phyloP scores from a whole-genome alignment of 2,329 filamentous ascomycete genomes.

The Pseudocercospora vitis region DNA sequence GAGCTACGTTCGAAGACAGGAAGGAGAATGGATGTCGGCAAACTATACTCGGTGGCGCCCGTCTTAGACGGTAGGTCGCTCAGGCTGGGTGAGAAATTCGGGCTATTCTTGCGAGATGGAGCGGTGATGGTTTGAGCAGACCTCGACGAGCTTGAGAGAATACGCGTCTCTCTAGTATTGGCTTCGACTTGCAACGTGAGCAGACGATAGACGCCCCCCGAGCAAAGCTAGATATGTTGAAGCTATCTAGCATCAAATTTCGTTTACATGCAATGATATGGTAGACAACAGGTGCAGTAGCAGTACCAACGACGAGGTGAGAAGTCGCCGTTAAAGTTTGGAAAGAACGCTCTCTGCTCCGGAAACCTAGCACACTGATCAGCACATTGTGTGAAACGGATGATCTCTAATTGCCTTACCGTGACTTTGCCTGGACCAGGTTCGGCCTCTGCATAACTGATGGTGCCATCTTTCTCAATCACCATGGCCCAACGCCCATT shows the following conservation, averaged over 20 bases:
- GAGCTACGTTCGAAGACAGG: neutral
- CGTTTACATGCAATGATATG: no score
- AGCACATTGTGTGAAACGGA: neutral
- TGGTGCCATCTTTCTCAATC: slow-evolving; percentile 75
- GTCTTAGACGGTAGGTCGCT: neutral
- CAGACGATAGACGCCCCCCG: no score
- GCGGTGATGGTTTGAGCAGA: no score
- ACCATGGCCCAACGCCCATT: slow-evolving; percentile 78
- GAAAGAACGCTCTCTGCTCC: slow-evolving; percentile 31
- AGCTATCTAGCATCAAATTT: no score
- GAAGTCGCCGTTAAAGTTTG: slow-evolving; percentile 25
- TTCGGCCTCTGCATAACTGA: slow-evolving; percentile 78
- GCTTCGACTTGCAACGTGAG: no score
- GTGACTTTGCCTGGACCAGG: slow-evolving; percentile 50
- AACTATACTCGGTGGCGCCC: neutral
- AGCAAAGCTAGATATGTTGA: no score
- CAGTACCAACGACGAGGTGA: no score
- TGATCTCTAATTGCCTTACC: slow-evolving; percentile 37
- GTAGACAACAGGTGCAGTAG: no score
- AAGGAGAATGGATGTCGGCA: neutral
- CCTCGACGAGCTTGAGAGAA: no score
- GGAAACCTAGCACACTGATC: slow-evolving; percentile 24
- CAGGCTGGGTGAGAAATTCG: neutral
- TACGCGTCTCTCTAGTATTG: no score
- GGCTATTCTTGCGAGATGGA: neutral